Evolutionary conservation across 352 stramenopile genomes (phyloP).

Genomic region (Phytophthora aleatoria): DNA sequence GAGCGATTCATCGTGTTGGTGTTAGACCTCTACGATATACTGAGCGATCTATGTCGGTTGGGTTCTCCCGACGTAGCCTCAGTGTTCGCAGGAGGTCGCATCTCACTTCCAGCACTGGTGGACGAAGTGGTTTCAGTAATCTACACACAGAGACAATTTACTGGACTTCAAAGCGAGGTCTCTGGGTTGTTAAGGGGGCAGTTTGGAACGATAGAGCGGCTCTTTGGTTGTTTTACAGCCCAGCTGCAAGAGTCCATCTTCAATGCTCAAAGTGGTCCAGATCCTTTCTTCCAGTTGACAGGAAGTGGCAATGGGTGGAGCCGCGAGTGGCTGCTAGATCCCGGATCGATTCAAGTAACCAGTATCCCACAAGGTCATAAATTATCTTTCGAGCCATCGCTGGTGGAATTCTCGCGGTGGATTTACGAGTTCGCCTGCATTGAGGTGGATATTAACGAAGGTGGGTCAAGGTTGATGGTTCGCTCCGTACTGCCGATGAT

Average conservation of each 20-base stretch:
- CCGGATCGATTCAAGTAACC: constrained; percentile 4
- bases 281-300: not conserved
- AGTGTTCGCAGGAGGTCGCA: not conserved
- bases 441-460: not conserved
- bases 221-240: not conserved
- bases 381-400: constrained; percentile 1
- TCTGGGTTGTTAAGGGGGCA: not conserved
- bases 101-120: not conserved
- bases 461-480: not conserved
- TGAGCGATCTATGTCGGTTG: constrained; percentile 3
- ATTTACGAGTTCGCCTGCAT: constrained; percentile 6
- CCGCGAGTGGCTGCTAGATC: constrained; percentile 1
- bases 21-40: constrained; percentile 1
- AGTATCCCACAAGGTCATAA: not conserved
- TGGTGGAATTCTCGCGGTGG: constrained; percentile 3
- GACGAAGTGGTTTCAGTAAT: constrained; percentile 7
- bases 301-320: not conserved
- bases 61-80: not conserved
- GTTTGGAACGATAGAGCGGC: not conserved
- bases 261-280: not conserved
- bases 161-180: not conserved
- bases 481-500: constrained; percentile 3
- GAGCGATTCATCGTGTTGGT: constrained; percentile 3
- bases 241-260: not conserved
- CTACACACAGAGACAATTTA: constrained; percentile 1